Conservation (phyloP, 2,329 filamentous ascomycete genomes). For the Phialophora verrucosa region DNA sequence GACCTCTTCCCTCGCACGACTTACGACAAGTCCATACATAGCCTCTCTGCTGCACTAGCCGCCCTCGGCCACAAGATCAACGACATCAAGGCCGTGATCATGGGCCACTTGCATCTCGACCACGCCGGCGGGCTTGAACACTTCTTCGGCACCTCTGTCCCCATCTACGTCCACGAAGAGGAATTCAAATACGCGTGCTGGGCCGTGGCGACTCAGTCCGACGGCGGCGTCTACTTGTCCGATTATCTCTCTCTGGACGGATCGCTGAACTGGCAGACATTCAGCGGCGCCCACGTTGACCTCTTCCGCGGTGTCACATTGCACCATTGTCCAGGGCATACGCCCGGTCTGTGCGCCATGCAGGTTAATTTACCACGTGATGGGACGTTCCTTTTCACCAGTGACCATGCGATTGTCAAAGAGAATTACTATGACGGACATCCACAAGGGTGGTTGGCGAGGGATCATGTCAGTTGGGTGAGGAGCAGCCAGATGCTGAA, state of each 20-base stretch:
- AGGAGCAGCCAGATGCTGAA: conserved; percentile 1
- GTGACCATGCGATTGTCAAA: conserved; percentile 10
- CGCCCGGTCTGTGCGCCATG: conserved; percentile 6
- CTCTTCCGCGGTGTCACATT: conserved; percentile 10
- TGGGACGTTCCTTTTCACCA: conserved; percentile 7
- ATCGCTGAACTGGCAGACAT: conserved; percentile 18
- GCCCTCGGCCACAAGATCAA: conserved; percentile 6
- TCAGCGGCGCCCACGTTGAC: neutral
- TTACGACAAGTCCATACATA: conserved; percentile 6
- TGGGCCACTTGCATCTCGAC: conserved; percentile 11
- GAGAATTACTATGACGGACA: conserved; percentile 1
- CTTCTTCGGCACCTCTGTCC: conserved; percentile 12
- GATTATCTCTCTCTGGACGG: conserved; percentile 1
- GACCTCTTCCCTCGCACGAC: neutral
- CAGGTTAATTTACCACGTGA: conserved; percentile 5
- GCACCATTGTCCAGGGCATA: conserved; percentile 12
- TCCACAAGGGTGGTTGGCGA: conserved; percentile 5
- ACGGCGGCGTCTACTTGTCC: neutral
- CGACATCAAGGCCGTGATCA: conserved; percentile 14
- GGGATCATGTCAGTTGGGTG: neutral
- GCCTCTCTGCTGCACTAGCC: neutral
- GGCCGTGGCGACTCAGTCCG: conserved; percentile 1
- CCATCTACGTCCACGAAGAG: conserved; percentile 14
- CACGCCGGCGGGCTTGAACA: conserved; percentile 6
- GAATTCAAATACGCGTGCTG: conserved; percentile 6